Percentiles rank a stretch among this genome's conserved stretches.
phyloP scores from a whole-genome alignment of 495 filamentous ascomycete genomes.

The Amphirosellinia nigrospora region DNA sequence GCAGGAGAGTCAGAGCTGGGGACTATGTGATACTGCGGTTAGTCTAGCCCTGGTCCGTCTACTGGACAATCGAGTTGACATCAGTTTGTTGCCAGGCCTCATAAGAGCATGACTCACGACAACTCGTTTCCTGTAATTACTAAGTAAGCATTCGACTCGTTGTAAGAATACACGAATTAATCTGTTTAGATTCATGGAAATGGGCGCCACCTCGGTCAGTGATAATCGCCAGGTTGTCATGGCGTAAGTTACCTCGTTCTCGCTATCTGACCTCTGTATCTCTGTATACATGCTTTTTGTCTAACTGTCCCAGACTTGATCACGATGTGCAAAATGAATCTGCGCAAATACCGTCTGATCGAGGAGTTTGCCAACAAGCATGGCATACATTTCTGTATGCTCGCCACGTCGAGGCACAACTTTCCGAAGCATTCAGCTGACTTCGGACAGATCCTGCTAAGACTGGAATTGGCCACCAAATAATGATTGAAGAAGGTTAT shows the following conservation, averaged over 20 bases:
- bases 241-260: background rate
- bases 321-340: constrained; percentile 91
- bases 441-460: constrained; percentile 58
- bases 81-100: background rate
- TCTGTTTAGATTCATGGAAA: constrained; percentile 67
- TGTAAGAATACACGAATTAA: constrained; percentile 20
- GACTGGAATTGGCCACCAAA: constrained; percentile 85
- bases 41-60: constrained; percentile 76
- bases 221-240: constrained; percentile 74
- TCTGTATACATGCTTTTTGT: background rate
- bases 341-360: constrained; percentile 60
- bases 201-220: constrained; percentile 79
- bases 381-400: constrained; percentile 75
- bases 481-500: constrained; percentile 66
- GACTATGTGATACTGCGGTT: constrained; percentile 85
- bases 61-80: constrained; percentile 60
- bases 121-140: constrained; percentile 8
- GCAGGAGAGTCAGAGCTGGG: constrained; percentile 73
- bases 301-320: constrained; percentile 58
- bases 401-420: constrained; percentile 29
- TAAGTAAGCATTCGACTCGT: constrained; percentile 25
- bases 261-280: background rate
- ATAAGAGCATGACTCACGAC: background rate
- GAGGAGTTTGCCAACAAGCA: constrained; percentile 85
- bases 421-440: background rate